Percentiles rank a stretch among this genome's conserved stretches.
These are phyloP conservation scores for Athelia sp. DNA, from an alignment of 1,284 basidiomycete genomes.

Conservation along the genomic window DNA sequence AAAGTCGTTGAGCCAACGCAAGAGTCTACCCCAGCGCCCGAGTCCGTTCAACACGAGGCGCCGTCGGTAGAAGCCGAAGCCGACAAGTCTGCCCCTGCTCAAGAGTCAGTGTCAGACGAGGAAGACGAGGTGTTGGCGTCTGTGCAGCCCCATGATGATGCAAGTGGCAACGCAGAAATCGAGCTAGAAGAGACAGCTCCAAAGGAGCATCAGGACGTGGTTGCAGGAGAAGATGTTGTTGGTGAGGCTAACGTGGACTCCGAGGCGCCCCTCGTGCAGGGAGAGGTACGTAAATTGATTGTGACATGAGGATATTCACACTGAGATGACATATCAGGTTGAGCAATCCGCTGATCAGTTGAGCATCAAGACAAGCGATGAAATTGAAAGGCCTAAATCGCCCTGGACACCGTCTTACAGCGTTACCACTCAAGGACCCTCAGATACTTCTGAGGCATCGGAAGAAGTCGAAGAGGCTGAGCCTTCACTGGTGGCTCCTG, in stretches of 20 bases:
- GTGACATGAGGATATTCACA: no score
- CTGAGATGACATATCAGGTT: background rate
- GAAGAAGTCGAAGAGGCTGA: background rate
- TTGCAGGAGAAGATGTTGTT: background rate
- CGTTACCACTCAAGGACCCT: conserved; percentile 32
- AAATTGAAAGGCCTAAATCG: conserved; percentile 27
- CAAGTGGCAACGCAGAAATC: no score
- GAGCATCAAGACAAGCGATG: conserved; percentile 1
- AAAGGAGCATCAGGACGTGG: no score
- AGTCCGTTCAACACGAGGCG: background rate
- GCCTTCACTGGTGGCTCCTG: background rate
- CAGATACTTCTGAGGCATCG: conserved; percentile 1
- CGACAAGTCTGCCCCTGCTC: background rate
- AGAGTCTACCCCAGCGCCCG: no score
- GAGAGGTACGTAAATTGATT: no score
- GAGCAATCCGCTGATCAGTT: background rate
- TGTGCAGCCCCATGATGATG: no score
- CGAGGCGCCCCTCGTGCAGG: background rate
- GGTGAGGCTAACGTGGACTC: background rate
- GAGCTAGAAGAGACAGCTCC: no score
- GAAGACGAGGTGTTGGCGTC: no score
- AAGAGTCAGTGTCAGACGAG: background rate
- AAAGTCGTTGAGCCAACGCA: no score
- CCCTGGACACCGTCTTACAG: conserved; percentile 41
- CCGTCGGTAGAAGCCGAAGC: background rate